Conservation (phyloP, 495 filamentous ascomycete genomes). For the Apodospora peruviana region DNA sequence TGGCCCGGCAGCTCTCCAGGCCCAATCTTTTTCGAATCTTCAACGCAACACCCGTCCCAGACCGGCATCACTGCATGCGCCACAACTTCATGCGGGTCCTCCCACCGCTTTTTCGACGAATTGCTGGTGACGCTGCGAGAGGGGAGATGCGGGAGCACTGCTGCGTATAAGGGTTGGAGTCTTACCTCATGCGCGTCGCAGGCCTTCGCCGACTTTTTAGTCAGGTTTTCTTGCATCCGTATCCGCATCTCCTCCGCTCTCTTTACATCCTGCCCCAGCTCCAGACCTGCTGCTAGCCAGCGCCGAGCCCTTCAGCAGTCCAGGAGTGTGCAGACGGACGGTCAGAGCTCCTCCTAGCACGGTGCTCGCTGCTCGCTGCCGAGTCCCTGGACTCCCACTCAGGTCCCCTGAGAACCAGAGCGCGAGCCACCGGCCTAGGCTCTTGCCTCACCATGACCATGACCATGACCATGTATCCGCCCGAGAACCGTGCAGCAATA, state of each 20-base stretch:
- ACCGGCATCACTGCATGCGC: not conserved
- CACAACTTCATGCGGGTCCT: not conserved
- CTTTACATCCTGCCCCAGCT: not conserved
- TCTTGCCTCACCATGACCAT: too few relatives aligned
- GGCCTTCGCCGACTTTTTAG: not conserved
- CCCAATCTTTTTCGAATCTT: not conserved
- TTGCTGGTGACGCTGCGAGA: not conserved
- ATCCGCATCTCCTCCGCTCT: not conserved
- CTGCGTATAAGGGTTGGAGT: slow-evolving; percentile 1
- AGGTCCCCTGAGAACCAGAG: too few relatives aligned
- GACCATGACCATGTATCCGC: slow-evolving; percentile 15
- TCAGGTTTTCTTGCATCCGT: slow-evolving; percentile 2
- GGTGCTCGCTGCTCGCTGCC: too few relatives aligned
- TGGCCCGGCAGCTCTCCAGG: too few relatives aligned
- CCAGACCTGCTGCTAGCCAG: not conserved
- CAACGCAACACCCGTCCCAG: not conserved
- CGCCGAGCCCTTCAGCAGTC: not conserved
- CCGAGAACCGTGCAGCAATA: slow-evolving; percentile 31
- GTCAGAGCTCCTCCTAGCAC: too few relatives aligned
- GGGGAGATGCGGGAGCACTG: not conserved
- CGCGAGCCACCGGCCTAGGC: too few relatives aligned
- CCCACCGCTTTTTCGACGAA: slow-evolving; percentile 5
- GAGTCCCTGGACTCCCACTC: too few relatives aligned
- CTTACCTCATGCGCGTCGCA: slow-evolving; percentile 2
- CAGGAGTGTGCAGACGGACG: not conserved